Conservation (phyloP, 2,329 filamentous ascomycete species). For the Trichocomaceae sp. region DNA sequence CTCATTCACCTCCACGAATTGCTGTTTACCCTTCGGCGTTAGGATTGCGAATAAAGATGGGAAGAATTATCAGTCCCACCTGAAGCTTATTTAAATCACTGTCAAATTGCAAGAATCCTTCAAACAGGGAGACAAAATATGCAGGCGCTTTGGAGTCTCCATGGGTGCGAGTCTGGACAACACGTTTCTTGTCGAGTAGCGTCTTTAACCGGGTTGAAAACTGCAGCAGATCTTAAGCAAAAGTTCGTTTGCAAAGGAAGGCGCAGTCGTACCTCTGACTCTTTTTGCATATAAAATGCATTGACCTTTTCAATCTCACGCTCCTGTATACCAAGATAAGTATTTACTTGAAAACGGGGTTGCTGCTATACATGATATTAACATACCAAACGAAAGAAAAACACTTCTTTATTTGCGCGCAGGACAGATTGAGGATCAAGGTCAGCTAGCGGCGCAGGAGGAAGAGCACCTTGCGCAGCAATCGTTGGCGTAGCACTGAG, state of each 20-base stretch:
- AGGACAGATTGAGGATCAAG: conserved; percentile 78
- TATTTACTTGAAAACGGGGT: neutral
- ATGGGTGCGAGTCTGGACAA: conserved; percentile 70
- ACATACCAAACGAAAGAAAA: conserved; percentile 92
- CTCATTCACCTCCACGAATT: conserved; percentile 97
- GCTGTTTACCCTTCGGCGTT: conserved; percentile 44
- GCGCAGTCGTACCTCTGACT: conserved; percentile 69
- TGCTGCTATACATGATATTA: neutral
- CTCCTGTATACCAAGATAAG: conserved; percentile 55
- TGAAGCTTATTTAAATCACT: conserved; percentile 93
- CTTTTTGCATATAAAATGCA: conserved; percentile 94
- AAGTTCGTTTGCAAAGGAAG: neutral
- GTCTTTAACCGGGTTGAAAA: conserved; percentile 90
- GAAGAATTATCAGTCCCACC: conserved; percentile 32
- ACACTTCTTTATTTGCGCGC: conserved; percentile 95
- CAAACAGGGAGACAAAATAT: conserved; percentile 89
- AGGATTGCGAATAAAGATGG: neutral
- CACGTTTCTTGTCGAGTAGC: conserved; percentile 88
- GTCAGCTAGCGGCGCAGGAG: conserved; percentile 17
- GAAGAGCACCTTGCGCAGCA: conserved; percentile 61
- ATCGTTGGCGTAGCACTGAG: conserved; percentile 86
- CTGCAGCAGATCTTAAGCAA: conserved; percentile 40
- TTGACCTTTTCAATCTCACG: conserved; percentile 98
- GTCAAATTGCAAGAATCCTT: conserved; percentile 95
- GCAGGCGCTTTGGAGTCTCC: conserved; percentile 79